Conservation (phyloP, 2,329 filamentous ascomycete genomes). For the Elsinoe batatas region DNA sequence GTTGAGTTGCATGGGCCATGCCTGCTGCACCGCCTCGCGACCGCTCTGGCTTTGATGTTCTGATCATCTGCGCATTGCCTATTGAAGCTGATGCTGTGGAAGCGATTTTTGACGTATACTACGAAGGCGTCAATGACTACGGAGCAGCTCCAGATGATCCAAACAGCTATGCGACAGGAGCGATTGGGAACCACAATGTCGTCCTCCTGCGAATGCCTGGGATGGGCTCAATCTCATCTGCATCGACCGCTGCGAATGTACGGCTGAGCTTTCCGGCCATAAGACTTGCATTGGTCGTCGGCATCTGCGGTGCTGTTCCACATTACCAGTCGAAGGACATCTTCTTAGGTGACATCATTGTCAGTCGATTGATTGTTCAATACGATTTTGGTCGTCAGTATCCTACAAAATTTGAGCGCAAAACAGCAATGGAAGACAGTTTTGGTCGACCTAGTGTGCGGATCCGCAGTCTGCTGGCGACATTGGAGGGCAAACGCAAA, state of each 20-base stretch:
- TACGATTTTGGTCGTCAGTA: constrained; percentile 25
- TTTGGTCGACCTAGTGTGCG: constrained; percentile 20
- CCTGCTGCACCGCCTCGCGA: neutral
- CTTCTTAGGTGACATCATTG: constrained; percentile 27
- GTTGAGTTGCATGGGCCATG: neutral
- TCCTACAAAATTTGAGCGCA: constrained; percentile 20
- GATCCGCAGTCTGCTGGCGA: constrained; percentile 13
- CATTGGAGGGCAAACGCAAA: constrained; percentile 17
- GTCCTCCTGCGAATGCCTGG: constrained; percentile 16
- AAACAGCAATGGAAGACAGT: constrained; percentile 17
- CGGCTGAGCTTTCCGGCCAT: constrained; percentile 18
- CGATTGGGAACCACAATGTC: constrained; percentile 18
- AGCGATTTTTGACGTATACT: constrained; percentile 14
- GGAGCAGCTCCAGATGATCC: constrained; percentile 13
- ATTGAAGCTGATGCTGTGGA: constrained; percentile 17
- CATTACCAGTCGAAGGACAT: neutral
- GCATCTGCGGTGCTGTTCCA: constrained; percentile 19
- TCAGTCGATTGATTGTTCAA: constrained; percentile 23
- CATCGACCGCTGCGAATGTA: constrained; percentile 15
- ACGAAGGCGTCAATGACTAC: neutral
- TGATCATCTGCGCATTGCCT: constrained; percentile 18
- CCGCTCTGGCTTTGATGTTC: constrained; percentile 15
- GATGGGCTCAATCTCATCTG: constrained; percentile 15
- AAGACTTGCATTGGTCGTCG: constrained; percentile 18
- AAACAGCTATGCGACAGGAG: constrained; percentile 19